These are phyloP conservation scores for Fraxinus greggii DNA, from an alignment of 305 asterid genomes.

Conservation along the genomic window DNA sequence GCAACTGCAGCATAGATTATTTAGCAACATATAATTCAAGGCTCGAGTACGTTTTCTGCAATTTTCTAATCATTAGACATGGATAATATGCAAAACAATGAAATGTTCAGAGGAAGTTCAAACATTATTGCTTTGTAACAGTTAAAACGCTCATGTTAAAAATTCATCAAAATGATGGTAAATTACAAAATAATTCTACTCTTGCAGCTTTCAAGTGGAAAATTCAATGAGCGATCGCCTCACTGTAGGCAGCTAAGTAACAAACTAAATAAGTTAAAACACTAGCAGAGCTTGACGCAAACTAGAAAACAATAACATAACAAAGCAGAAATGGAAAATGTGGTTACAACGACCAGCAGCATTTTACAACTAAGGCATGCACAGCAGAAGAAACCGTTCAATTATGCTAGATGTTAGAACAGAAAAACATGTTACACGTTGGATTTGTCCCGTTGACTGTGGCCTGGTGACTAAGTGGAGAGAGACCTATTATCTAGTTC, in stretches of 20 bases:
- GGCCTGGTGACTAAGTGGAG: not conserved
- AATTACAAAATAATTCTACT: not conserved
- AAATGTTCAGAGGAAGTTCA: not conserved
- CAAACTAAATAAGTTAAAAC: not conserved
- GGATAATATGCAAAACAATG: not conserved
- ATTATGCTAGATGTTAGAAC: not conserved
- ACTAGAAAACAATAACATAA: not conserved
- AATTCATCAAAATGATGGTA: not conserved
- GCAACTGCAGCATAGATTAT: not conserved
- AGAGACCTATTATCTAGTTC: not conserved
- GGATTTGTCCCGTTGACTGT: not conserved
- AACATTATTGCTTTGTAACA: not conserved
- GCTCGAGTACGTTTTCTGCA: not conserved
- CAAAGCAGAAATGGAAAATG: not conserved
- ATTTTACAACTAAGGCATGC: not conserved
- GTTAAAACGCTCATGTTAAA: not conserved
- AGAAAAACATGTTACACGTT: not conserved
- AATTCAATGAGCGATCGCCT: not conserved
- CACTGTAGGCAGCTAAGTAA: not conserved
- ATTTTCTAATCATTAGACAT: not conserved
- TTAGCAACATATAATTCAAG: not conserved
- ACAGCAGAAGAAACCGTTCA: not conserved
- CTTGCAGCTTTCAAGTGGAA: not conserved
- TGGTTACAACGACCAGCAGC: not conserved
- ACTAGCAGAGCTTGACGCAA: not conserved